Evolutionary conservation across 768 basidiomycete genomes (phyloP).

Genomic region (Boletellus ananas): DNA sequence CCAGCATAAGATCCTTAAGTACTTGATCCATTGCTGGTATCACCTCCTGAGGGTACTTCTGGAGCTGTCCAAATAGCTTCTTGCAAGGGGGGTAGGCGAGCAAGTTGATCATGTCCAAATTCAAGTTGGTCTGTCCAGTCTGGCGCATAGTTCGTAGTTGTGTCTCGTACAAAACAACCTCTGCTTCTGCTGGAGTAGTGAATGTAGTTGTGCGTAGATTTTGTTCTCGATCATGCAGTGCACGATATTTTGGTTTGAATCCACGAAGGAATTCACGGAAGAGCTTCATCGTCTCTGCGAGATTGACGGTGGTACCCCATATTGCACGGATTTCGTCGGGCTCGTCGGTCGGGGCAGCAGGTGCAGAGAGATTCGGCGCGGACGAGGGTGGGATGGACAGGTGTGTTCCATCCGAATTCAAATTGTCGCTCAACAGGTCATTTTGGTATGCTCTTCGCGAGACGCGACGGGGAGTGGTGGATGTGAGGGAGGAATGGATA

Average conservation of each 20-base stretch:
- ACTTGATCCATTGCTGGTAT: constrained; percentile 97
- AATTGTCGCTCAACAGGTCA: constrained; percentile 31
- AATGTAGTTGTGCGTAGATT: constrained; percentile 50
- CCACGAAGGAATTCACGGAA: constrained; percentile 87
- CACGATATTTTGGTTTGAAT: constrained; percentile 90
- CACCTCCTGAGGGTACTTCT: constrained; percentile 96
- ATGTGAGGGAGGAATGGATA: constrained; percentile 31
- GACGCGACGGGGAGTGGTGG: constrained; percentile 28
- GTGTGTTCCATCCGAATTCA: constrained; percentile 56
- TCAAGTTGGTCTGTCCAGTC: constrained; percentile 90
- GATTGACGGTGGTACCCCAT: constrained; percentile 96
- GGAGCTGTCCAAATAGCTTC: constrained; percentile 79
- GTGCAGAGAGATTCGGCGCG: constrained; percentile 55
- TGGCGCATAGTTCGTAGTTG: constrained; percentile 84
- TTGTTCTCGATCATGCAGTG: constrained; percentile 62
- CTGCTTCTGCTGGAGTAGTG: constrained; percentile 60
- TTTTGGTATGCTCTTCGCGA: constrained; percentile 19
- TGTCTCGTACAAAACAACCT: constrained; percentile 68
- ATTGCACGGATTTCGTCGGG: constrained; percentile 87
- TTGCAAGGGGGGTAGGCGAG: constrained; percentile 79
- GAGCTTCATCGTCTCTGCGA: constrained; percentile 85
- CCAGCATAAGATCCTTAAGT: constrained; percentile 89
- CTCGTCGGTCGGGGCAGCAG: constrained; percentile 59
- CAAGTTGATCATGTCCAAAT: constrained; percentile 84
- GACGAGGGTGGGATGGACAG: constrained; percentile 58